Conservation (phyloP, 1,284 basidiomycete species). For the Trametes sp. region DNA sequence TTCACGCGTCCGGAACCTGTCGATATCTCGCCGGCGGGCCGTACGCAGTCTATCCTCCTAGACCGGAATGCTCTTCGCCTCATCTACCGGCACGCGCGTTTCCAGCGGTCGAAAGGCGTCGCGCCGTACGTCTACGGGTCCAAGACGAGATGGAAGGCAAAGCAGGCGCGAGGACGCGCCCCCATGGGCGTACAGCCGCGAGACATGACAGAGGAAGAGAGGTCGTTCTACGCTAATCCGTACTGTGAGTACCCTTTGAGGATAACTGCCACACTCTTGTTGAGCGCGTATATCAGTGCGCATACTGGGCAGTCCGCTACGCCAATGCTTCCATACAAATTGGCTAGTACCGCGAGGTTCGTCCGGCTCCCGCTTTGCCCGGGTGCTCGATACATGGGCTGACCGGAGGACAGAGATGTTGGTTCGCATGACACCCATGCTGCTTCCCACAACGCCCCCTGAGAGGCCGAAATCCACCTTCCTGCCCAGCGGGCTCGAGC, state of each 20-base stretch:
- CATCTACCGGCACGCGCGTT: conserved; percentile 29
- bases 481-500: conserved; percentile 73
- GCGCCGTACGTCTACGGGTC: conserved; percentile 21
- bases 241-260: conserved; percentile 61
- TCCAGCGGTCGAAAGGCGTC: conserved; percentile 25
- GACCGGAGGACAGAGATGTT: conserved; percentile 60
- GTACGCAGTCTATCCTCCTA: conserved; percentile 35
- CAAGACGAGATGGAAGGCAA: conserved; percentile 12
- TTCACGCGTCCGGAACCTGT: conserved; percentile 32
- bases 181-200: conserved; percentile 49
- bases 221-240: conserved; percentile 73
- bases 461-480: conserved; percentile 39
- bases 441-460: conserved; percentile 44
- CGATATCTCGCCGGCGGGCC: conserved; percentile 30
- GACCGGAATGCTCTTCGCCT: conserved; percentile 30
- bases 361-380: conserved; percentile 19
- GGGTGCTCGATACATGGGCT: conserved; percentile 9
- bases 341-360: conserved; percentile 65
- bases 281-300: conserved; percentile 51
- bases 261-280: too few relatives aligned
- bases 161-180: conserved; percentile 15
- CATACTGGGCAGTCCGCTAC: conserved; percentile 71
- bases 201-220: conserved; percentile 67
- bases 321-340: conserved; percentile 59
- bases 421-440: conserved; percentile 62